Percentiles rank a stretch among this genome's conserved stretches.
phyloP scores from a whole-genome alignment of 352 stramenopile genomes.

The Globisporangium spiculum region DNA sequence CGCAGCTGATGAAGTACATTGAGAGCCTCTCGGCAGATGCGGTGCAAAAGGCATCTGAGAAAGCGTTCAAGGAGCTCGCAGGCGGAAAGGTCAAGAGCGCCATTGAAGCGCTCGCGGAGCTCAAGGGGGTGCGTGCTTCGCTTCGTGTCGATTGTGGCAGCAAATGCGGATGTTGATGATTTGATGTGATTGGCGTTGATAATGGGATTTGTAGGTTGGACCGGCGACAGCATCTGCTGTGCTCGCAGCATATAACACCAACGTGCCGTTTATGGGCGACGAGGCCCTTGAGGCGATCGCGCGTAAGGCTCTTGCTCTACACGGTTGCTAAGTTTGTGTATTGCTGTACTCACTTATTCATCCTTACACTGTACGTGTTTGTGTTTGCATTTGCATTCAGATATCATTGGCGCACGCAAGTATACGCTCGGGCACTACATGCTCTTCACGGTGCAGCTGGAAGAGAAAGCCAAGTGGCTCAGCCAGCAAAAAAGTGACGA shows the following conservation, averaged over 20 bases:
- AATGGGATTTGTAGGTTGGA: conserved; percentile 43
- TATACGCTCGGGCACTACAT: conserved; percentile 78
- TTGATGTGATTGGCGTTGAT: background rate
- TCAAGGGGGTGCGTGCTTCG: conserved; percentile 61
- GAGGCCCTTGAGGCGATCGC: conserved; percentile 74
- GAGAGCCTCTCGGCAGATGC: conserved; percentile 36
- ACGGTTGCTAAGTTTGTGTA: background rate
- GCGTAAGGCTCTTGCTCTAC: conserved; percentile 21
- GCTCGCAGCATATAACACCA: conserved; percentile 62
- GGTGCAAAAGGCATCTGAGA: conserved; percentile 44
- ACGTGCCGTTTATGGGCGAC: conserved; percentile 76
- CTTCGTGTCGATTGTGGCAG: background rate
- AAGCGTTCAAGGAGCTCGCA: conserved; percentile 32
- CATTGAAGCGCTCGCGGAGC: conserved; percentile 42
- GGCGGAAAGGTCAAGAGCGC: conserved; percentile 33
- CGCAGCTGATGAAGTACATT: conserved; percentile 75
- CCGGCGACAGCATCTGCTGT: conserved; percentile 73
- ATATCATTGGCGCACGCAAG: conserved; percentile 65
- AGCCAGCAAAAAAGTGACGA: conserved; percentile 27
- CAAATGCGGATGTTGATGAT: conserved; percentile 2
- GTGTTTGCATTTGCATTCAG: conserved; percentile 19
- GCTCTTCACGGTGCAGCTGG: conserved; percentile 51
- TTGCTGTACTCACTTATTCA: background rate
- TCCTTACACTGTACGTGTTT: background rate
- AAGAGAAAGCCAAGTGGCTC: conserved; percentile 54